Evolutionary conservation across 306 rosid genomes (phyloP).

Genomic region (Fragaria vesca): DNA sequence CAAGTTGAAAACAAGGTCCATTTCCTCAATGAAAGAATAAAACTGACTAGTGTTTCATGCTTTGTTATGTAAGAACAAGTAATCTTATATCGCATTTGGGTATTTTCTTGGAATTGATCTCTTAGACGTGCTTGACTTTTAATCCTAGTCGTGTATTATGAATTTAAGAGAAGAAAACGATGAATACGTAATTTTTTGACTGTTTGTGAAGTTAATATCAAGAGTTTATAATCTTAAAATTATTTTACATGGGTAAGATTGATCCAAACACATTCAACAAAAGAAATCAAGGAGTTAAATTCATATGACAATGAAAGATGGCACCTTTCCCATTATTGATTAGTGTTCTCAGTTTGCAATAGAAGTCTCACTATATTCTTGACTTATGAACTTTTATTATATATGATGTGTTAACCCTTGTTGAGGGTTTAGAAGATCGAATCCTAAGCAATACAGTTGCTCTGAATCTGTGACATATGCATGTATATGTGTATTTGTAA

Average conservation of each 20-base stretch:
- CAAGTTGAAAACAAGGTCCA: constrained; percentile 26
- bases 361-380: not conserved
- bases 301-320: not conserved
- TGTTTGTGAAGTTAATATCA: not conserved
- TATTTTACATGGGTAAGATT: not conserved
- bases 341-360: no score
- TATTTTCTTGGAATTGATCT: no score
- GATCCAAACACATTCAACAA: not conserved
- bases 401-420: constrained; percentile 4
- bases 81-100: not conserved
- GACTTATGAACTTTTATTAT: not conserved
- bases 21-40: constrained; percentile 14
- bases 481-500: not conserved
- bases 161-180: not conserved
- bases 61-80: not conserved
- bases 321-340: not conserved
- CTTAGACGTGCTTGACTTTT: not conserved
- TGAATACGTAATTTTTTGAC: not conserved
- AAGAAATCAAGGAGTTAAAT: not conserved
- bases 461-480: not conserved
- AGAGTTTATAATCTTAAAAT: not conserved
- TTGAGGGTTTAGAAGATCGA: not conserved
- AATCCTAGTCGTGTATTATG: not conserved
- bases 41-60: constrained; percentile 22
- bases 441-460: not conserved